Conservation (phyloP, 2,329 filamentous ascomycete species). For the Ustulina deusta region DNA sequence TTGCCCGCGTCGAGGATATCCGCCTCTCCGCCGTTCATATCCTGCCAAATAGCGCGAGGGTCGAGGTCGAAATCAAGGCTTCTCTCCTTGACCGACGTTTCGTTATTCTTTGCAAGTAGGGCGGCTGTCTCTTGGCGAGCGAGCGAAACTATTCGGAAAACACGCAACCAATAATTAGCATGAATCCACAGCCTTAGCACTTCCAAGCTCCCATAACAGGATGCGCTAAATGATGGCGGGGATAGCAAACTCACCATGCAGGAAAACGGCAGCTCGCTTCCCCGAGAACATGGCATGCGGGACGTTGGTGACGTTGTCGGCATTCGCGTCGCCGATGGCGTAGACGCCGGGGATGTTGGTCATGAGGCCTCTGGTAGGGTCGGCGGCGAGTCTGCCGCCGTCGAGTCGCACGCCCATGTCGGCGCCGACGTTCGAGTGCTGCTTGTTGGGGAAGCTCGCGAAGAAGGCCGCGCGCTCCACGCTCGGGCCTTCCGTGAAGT, state of each 20-base stretch:
- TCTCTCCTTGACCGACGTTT: conserved; percentile 49
- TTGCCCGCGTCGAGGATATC: conserved; percentile 62
- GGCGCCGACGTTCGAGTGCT: conserved; percentile 60
- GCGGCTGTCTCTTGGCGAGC: conserved; percentile 55
- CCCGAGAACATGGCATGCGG: conserved; percentile 71
- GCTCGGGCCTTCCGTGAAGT: conserved; percentile 58
- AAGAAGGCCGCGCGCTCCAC: conserved; percentile 65
- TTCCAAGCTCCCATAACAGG: background rate
- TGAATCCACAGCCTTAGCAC: background rate
- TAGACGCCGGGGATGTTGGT: conserved; percentile 68
- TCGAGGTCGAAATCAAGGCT: conserved; percentile 53
- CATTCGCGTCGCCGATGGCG: conserved; percentile 70
- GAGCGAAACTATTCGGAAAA: conserved; percentile 54
- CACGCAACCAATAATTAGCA: conserved; percentile 1
- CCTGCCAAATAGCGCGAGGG: conserved; percentile 59
- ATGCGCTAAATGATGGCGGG: background rate
- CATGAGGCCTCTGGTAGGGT: conserved; percentile 56
- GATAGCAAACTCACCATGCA: conserved; percentile 62
- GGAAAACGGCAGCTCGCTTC: conserved; percentile 67
- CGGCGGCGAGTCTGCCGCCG: conserved; percentile 58
- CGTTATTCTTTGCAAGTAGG: conserved; percentile 51
- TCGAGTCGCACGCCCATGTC: conserved; percentile 61
- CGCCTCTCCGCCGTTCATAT: conserved; percentile 57
- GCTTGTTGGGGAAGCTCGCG: conserved; percentile 60
- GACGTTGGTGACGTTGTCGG: conserved; percentile 70